A percentile compares a stretch with the other conserved stretches of the same genome.
phyloP scores from a whole-genome alignment of 345 rosid genomes.

The Citrus hindsii region DNA sequence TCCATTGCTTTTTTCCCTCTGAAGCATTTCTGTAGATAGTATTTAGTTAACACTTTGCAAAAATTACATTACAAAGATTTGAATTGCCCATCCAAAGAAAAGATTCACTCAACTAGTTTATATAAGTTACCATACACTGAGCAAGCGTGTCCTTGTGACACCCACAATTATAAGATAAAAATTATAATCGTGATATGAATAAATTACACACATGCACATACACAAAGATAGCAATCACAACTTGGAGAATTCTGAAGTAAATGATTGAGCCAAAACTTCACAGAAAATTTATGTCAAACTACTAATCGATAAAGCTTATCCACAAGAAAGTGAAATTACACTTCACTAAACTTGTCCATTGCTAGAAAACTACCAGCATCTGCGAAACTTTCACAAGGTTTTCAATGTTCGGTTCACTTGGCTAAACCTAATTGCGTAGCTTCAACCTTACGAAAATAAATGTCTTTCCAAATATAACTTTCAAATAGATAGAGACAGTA shows the following conservation, averaged over 20 bases:
- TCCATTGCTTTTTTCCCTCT: constrained; percentile 81
- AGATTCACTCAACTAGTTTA: not conserved
- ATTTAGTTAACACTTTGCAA: constrained; percentile 35
- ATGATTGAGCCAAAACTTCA: not conserved
- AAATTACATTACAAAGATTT: constrained; percentile 1
- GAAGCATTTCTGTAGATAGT: constrained; percentile 80
- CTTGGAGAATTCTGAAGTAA: not conserved
- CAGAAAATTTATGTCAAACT: not conserved
- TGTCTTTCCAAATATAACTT: not conserved
- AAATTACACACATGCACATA: not conserved
- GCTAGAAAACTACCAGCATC: no score
- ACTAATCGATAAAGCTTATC: not conserved
- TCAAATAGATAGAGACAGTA: not conserved
- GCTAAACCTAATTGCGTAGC: not conserved
- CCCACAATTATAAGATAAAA: not conserved
- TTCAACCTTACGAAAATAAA: not conserved
- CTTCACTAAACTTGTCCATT: not conserved
- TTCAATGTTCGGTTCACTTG: not conserved
- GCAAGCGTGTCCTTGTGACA: not conserved
- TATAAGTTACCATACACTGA: not conserved
- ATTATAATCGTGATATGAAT: not conserved
- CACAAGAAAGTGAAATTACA: not conserved
- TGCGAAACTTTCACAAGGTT: not conserved
- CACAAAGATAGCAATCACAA: not conserved
- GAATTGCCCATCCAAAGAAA: not conserved